phyloP scores from a whole-genome alignment of 805 yeast species.

The Metschnikowia similis region DNA sequence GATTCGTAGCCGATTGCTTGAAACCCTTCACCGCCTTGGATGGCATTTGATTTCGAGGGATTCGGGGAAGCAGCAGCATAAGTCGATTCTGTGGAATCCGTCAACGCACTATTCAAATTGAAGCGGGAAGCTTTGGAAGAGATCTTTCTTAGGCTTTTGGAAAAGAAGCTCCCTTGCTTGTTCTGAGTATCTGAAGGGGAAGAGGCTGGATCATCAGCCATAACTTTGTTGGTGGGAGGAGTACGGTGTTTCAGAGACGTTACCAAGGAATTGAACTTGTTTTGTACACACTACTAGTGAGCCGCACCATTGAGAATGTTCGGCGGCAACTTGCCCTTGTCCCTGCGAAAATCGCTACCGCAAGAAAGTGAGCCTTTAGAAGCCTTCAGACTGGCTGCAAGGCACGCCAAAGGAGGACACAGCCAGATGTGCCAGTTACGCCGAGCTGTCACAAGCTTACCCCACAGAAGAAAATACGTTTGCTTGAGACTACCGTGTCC shows the following conservation, averaged over 20 bases:
- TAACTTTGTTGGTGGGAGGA: background rate
- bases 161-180: constrained; percentile 14
- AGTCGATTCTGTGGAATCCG: background rate
- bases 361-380: background rate
- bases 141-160: constrained; percentile 29
- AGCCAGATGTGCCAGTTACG: background rate
- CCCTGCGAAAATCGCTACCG: background rate
- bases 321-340: background rate
- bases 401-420: background rate
- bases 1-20: constrained; percentile 37
- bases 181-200: background rate
- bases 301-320: constrained; percentile 1
- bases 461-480: background rate
- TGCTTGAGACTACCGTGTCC: too few species aligned
- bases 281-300: constrained; percentile 1
- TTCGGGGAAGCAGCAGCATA: constrained; percentile 4
- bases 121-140: constrained; percentile 26
- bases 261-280: background rate
- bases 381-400: background rate
- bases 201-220: constrained; percentile 8
- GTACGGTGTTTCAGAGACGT: background rate
- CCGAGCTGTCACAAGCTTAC: background rate
- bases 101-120: constrained; percentile 13
- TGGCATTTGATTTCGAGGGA: constrained; percentile 1
- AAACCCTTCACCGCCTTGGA: constrained; percentile 17